Base-by-base conservation (phyloP, 805 yeast species). In the Candida nitratophila region DNA sequence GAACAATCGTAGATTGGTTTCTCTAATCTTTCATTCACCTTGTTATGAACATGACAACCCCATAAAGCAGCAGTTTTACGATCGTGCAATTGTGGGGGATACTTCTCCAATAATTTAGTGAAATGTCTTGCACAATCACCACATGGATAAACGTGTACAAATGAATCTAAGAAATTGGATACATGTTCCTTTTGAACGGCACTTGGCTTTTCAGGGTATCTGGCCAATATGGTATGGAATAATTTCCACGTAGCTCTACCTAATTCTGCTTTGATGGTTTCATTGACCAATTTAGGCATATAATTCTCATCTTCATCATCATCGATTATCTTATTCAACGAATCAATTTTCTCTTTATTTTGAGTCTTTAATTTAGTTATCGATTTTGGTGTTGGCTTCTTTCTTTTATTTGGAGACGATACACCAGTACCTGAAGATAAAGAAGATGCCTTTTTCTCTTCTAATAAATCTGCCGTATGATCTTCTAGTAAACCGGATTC, bases 101-200 rank as follows among this genome's bases (percentile, higher is more conserved):
- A 81, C 54, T 83, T 72, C 45, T 68, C 57, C 45, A 93, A 64
- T 50, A 91, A 65, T 57, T 76, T 65, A 50, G 76, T 83, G 63
- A 93, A 93, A 63, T 93, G 98, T 50, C 86, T 71, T 0, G 99
- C 97, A 65, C 98, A 93, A 60, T 91, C 97, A 3, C 96, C 96
- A 65, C 98, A 91, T 0, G 99, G 99, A 51, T 93, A 93, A 10
- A 93, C 91, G 54, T 90, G 87, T 1, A 93, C 89, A 66, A 90
- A 93, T 31, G 86, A 67, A 20, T 77, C 65, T 19, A 93, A 73
- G 60, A 81, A 93, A 46, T 69, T 74, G 16, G 64, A 55, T 40
- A 93, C 67, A 24, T 91, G 84, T 27, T 69, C 60, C 42, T 79
- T 72, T 56, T 91, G 89, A 38, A 72, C 74, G 3, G 57, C 52